Percentiles rank a stretch among this genome's conserved stretches.
Evolutionary conservation across 768 basidiomycete species (phyloP).

Genomic region (Wakefieldia striispora): DNA sequence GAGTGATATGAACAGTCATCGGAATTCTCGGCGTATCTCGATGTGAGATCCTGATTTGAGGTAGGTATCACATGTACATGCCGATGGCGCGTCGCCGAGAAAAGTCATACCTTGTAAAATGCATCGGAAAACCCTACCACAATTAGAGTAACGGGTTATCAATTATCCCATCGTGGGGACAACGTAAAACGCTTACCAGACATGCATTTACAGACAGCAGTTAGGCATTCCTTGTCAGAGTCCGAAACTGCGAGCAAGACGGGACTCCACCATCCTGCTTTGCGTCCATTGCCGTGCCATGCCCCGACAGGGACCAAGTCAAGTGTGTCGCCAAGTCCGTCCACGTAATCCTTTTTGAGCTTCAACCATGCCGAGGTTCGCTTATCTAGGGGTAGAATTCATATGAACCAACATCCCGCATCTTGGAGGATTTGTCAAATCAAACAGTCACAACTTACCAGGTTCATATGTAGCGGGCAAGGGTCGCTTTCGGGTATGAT

Average conservation of each 20-base stretch:
- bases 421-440: background rate
- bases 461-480: slow-evolving; percentile 87
- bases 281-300: slow-evolving; percentile 89
- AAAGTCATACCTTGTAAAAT: slow-evolving; percentile 63
- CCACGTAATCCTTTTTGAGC: slow-evolving; percentile 90
- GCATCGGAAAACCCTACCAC: slow-evolving; percentile 74
- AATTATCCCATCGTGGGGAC: background rate
- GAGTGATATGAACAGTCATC: slow-evolving; percentile 51
- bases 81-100: background rate
- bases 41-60: slow-evolving; percentile 52
- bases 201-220: slow-evolving; percentile 90
- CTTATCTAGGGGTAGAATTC: slow-evolving; percentile 50
- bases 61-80: background rate
- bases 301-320: slow-evolving; percentile 76
- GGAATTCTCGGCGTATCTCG: slow-evolving; percentile 58
- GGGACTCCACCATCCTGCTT: slow-evolving; percentile 91
- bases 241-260: slow-evolving; percentile 80
- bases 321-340: slow-evolving; percentile 71
- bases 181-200: slow-evolving; percentile 49
- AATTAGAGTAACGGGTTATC: background rate
- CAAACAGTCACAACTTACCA: slow-evolving; percentile 33
- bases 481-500: slow-evolving; percentile 51
- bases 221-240: slow-evolving; percentile 52
- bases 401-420: background rate
- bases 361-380: slow-evolving; percentile 87